A percentile compares a stretch with the other conserved stretches of the same genome.
Evolutionary conservation across 441 rosid genomes (phyloP).

Genomic region (Daphne laureola): DNA sequence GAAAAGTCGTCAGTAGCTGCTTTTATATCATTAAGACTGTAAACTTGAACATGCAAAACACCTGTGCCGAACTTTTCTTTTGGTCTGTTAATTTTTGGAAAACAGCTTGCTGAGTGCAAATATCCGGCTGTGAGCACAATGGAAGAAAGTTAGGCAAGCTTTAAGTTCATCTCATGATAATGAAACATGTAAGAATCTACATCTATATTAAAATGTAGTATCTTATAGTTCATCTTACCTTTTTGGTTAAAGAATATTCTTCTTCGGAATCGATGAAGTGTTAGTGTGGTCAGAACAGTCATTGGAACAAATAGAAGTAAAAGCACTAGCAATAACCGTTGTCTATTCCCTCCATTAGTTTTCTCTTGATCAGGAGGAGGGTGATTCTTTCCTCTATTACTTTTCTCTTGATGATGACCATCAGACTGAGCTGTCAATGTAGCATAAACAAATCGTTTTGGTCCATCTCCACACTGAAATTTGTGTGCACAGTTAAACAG

Average conservation of each 20-base stretch:
- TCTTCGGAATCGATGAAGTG: conserved; percentile 11
- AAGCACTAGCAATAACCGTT: conserved; percentile 13
- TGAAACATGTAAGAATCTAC: not conserved
- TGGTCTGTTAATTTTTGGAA: conserved; percentile 2
- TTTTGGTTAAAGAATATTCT: not conserved
- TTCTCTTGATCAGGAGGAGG: not conserved
- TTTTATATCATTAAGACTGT: conserved; percentile 20
- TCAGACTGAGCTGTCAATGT: conserved; percentile 20
- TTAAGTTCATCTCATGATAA: not conserved
- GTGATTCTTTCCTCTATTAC: no score
- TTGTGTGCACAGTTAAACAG: no score
- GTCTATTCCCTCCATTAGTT: conserved; percentile 8
- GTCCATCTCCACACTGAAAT: no score
- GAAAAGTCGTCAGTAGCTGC: conserved; percentile 26
- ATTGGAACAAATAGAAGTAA: conserved; percentile 15
- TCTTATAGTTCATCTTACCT: conserved; percentile 11
- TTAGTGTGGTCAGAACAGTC: conserved; percentile 8
- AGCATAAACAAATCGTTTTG: not conserved
- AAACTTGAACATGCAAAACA: conserved; percentile 25
- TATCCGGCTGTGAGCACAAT: conserved; percentile 14
- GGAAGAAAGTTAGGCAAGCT: not conserved
- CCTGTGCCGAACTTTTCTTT: conserved; percentile 10
- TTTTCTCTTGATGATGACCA: no score
- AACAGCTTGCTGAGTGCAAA: not conserved
- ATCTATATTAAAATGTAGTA: no score